A percentile compares a stretch with the other conserved stretches of the same genome.
phyloP scores from a whole-genome alignment of 306 rosid species.

The Amphicarpaea edgeworthii region DNA sequence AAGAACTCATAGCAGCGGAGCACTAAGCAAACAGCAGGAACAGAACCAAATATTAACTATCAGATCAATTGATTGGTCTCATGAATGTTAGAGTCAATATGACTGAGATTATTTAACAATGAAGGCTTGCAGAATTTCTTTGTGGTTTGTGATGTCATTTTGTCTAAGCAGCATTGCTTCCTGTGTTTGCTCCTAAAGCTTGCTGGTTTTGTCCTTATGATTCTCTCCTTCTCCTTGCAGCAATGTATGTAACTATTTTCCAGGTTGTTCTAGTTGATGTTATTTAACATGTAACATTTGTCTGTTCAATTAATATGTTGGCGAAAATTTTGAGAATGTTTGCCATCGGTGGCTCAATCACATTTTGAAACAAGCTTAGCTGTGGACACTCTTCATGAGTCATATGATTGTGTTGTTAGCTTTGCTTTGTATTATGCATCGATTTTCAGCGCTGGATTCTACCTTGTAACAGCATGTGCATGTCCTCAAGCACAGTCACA shows the following conservation, averaged over 20 bases:
- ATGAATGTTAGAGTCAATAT: slow-evolving; percentile 58
- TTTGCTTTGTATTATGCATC: slow-evolving; percentile 25
- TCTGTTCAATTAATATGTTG: slow-evolving; percentile 53
- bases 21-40: slow-evolving; percentile 53
- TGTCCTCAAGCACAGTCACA: background rate
- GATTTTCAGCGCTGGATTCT: background rate
- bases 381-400: slow-evolving; percentile 44
- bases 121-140: slow-evolving; percentile 68
- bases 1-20: slow-evolving; percentile 57
- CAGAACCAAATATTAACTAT: slow-evolving; percentile 44
- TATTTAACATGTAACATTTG: slow-evolving; percentile 58
- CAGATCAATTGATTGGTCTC: slow-evolving; percentile 50
- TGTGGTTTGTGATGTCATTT: slow-evolving; percentile 68
- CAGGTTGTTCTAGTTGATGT: slow-evolving; percentile 58
- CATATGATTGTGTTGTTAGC: slow-evolving; percentile 34
- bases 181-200: slow-evolving; percentile 58
- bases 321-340: slow-evolving; percentile 67
- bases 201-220: slow-evolving; percentile 67
- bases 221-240: slow-evolving; percentile 59
- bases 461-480: background rate
- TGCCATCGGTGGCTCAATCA: slow-evolving; percentile 46
- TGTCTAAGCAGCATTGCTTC: slow-evolving; percentile 72
- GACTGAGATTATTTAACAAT: slow-evolving; percentile 58
- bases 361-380: slow-evolving; percentile 60
- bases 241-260: slow-evolving; percentile 73